A percentile compares a stretch with the other conserved stretches of the same genome.
Conservation (phyloP, 2,329 filamentous ascomycete species). For the Fusarium tupiense region DNA sequence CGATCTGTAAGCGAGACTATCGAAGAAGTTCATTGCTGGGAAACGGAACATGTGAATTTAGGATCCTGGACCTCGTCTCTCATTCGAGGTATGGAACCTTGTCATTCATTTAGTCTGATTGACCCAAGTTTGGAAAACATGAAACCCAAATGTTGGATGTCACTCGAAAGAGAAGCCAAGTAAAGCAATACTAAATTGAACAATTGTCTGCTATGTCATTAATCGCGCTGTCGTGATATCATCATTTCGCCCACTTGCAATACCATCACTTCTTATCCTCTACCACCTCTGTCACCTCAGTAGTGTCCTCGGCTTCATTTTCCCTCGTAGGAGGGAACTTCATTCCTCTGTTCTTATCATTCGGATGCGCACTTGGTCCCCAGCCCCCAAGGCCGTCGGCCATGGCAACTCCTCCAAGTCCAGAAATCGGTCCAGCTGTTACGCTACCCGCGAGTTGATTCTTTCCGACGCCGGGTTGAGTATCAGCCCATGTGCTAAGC, state of each 20-base stretch:
- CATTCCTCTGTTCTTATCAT: conserved; percentile 44
- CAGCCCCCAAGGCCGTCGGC: conserved; percentile 49
- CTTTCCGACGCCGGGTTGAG: conserved; percentile 51
- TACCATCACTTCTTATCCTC: conserved; percentile 1
- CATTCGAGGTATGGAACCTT: conserved; percentile 17
- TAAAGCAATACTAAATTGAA: background rate
- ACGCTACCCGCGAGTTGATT: conserved; percentile 52
- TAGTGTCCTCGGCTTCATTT: background rate
- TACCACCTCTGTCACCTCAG: background rate
- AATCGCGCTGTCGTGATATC: background rate
- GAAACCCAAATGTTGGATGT: background rate
- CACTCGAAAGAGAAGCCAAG: background rate
- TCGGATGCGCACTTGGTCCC: conserved; percentile 45
- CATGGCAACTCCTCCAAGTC: conserved; percentile 45
- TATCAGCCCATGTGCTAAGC: conserved; percentile 51
- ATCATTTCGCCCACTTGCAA: background rate
- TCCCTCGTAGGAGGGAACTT: conserved; percentile 48
- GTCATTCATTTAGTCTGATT: conserved; percentile 23
- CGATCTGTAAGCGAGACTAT: conserved; percentile 55
- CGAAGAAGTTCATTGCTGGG: background rate
- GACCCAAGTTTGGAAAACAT: background rate
- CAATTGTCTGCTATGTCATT: background rate
- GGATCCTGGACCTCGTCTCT: conserved; percentile 12
- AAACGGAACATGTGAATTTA: background rate
- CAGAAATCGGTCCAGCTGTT: conserved; percentile 43